phyloP scores from a whole-genome alignment of 2,329 filamentous ascomycete species.

The Metarhizium robertsii region DNA sequence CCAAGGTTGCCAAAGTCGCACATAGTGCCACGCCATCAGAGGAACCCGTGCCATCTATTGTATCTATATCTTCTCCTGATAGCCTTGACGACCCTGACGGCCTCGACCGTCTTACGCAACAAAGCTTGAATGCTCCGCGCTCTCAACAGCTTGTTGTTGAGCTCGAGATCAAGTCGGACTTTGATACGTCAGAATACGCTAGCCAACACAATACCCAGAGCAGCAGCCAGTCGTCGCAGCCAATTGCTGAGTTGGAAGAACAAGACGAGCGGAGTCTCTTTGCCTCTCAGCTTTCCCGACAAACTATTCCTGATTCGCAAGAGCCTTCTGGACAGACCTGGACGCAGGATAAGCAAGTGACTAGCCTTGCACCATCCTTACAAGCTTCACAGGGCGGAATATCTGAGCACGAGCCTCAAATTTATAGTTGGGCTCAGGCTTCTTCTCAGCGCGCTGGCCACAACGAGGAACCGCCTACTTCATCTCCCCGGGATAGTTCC shows the following conservation, averaged over 20 bases:
- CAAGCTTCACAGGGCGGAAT: background rate
- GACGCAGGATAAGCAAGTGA: conserved; percentile 6
- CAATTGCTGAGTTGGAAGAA: conserved; percentile 25
- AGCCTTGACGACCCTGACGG: conserved; percentile 9
- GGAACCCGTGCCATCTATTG: conserved; percentile 20
- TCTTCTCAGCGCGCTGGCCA: background rate
- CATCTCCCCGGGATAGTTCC: background rate
- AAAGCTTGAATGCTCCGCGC: background rate
- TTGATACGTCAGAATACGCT: conserved; percentile 26
- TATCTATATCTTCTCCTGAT: conserved; percentile 17
- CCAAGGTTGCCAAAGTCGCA: conserved; percentile 13
- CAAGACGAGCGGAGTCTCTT: conserved; percentile 22
- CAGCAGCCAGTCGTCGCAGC: conserved; percentile 20
- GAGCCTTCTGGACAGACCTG: conserved; percentile 20
- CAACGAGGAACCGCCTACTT: background rate
- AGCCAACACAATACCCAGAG: conserved; percentile 21
- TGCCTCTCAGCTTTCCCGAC: conserved; percentile 21
- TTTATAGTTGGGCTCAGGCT: background rate
- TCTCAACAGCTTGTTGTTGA: conserved; percentile 17
- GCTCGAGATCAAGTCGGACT: conserved; percentile 19
- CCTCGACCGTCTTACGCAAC: background rate
- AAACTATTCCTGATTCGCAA: conserved; percentile 36
- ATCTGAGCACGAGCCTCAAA: background rate
- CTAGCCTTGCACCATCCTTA: background rate
- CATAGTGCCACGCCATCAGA: conserved; percentile 16